Base-by-base conservation (phyloP, 2,329 filamentous ascomycete species). In the Fusarium sarcochroum region DNA sequence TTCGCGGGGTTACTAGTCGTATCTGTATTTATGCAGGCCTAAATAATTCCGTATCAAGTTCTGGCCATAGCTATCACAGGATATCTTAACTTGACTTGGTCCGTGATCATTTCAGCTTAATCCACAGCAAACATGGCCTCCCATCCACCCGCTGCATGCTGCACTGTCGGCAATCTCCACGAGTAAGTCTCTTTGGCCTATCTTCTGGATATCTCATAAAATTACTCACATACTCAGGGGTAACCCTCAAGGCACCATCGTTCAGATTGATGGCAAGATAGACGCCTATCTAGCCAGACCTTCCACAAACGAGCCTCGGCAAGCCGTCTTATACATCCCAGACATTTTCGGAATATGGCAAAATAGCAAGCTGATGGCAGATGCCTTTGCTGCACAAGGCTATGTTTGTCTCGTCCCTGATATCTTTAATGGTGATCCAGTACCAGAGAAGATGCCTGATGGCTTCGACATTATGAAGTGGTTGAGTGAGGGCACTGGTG, bases 341-440 rank as follows among this genome's bases (percentile, higher is more conserved):
- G 86, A 87, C 63, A 79, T 86, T 59, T 77, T 85, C 54, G 82
- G 85, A 63, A 82, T 87, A 76, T 86, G 83, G 83, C 65, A 75
- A 18, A 80, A 80, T 63, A 75, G 69, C 55, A 76, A 77, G 53
- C 72, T 80, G 1, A 68, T 79, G 54, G 80, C 85, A 63, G 78
- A 80, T 63, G 65, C 73, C 17, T 78, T 77, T 44, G 78, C 78
- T 9, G 63, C 69, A 7, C 68, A 73, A n/a, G 78, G 78, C 1
- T 80, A 79, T 57, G 60, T 68, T 3, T 75, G 73, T 17, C 64
- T 80, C n/a, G 60, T 80, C 8, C 46, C 73, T 3, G 78, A 80
- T 27, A 53, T 78, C 15, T 80, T 78, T 63, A 75, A 79, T 40
- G 74, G 76, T 6, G 78, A 80, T 25, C 61, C 73, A 2, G 49